Percentiles rank a stretch among this genome's conserved stretches.
phyloP scores from a whole-genome alignment of 1,139 yeast genomes.

The Nakaseomyces bracarensis region DNA sequence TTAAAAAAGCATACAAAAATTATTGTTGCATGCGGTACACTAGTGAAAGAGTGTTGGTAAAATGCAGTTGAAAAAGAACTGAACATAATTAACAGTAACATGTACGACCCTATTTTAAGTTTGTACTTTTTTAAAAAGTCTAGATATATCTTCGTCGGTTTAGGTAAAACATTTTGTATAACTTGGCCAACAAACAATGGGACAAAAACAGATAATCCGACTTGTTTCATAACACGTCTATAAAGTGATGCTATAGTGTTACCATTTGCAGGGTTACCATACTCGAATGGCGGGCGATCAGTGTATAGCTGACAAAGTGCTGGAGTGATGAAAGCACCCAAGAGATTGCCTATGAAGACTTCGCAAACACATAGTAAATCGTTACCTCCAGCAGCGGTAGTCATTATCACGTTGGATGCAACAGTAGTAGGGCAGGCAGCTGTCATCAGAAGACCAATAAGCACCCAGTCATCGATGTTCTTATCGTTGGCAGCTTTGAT shows the following conservation, averaged over 20 bases:
- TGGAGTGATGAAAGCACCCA: conserved; percentile 84
- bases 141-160: conserved; percentile 47
- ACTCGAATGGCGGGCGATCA: conserved; percentile 49
- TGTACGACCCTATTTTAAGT: conserved; percentile 66
- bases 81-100: conserved; percentile 73
- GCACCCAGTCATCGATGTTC: conserved; percentile 60
- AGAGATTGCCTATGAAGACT: conserved; percentile 71
- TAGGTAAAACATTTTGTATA: conserved; percentile 59
- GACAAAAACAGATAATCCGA: conserved; percentile 73
- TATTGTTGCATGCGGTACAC: conserved; percentile 59
- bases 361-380: conserved; percentile 72
- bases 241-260: conserved; percentile 51
- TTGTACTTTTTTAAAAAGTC: conserved; percentile 49
- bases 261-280: conserved; percentile 73
- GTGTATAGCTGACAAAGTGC: conserved; percentile 68
- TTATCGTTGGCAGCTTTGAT: conserved; percentile 50
- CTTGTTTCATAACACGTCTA: conserved; percentile 71
- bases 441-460: conserved; percentile 73
- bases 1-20: conserved; percentile 75
- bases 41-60: conserved; percentile 66
- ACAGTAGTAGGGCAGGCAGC: conserved; percentile 89
- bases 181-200: conserved; percentile 87
- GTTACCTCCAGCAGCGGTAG: conserved; percentile 75
- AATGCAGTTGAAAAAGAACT: conserved; percentile 85
- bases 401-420: conserved; percentile 85